phyloP scores from a whole-genome alignment of 2,329 filamentous ascomycete species.

The Cercospora sp. region DNA sequence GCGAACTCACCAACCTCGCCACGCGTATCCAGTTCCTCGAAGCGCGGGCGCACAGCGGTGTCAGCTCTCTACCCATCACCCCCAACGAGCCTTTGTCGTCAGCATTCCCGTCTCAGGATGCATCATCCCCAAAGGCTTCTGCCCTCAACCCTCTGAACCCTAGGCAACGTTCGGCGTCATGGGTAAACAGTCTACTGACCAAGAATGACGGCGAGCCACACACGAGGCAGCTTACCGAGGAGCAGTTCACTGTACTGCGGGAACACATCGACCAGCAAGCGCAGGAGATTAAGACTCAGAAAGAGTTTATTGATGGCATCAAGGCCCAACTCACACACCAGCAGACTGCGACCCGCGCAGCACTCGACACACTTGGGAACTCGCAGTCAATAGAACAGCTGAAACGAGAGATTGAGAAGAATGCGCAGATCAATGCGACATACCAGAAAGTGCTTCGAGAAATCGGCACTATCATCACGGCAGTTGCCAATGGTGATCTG shows the following conservation, averaged over 20 bases:
- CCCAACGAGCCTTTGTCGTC: constrained; percentile 65
- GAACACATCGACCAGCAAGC: constrained; percentile 94
- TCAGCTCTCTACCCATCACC: constrained; percentile 67
- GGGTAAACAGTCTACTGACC: constrained; percentile 56
- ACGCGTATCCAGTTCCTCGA: constrained; percentile 80
- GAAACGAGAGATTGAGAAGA: constrained; percentile 92
- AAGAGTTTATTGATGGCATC: constrained; percentile 80
- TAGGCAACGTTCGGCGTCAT: constrained; percentile 43
- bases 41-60: constrained; percentile 62
- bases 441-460: constrained; percentile 97
- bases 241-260: constrained; percentile 80
- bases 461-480: constrained; percentile 95
- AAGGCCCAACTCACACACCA: constrained; percentile 84
- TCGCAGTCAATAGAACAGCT: constrained; percentile 84
- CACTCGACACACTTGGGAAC: constrained; percentile 78
- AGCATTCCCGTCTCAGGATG: constrained; percentile 61
- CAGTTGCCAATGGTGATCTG: constrained; percentile 89
- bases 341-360: constrained; percentile 78
- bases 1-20: constrained; percentile 77
- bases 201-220: constrained; percentile 55
- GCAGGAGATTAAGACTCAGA: constrained; percentile 84
- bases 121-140: constrained; percentile 38
- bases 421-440: constrained; percentile 96
- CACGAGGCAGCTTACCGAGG: constrained; percentile 65
- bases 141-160: constrained; percentile 26